Percentiles rank a stretch among this genome's conserved stretches.
Conservation (phyloP, 2,329 filamentous ascomycete species). For the Neocatenulostroma microsporum region DNA sequence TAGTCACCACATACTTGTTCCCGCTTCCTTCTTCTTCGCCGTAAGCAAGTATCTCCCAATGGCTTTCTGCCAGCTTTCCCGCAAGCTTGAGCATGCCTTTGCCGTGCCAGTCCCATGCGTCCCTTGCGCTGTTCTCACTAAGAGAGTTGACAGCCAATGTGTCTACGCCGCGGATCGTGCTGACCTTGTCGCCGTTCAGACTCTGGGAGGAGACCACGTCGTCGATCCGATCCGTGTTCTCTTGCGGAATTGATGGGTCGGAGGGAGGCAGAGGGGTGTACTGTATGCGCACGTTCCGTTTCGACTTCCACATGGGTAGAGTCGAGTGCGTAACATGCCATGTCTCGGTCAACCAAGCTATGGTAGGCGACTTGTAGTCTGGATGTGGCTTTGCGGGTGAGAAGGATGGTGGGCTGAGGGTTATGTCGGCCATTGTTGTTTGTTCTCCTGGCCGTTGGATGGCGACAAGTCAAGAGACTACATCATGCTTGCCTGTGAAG, state of each 20-base stretch:
- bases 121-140: conserved; percentile 24
- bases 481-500: no score
- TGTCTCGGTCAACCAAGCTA: conserved; percentile 56
- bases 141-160: conserved; percentile 32
- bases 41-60: conserved; percentile 78
- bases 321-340: conserved; percentile 72
- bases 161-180: conserved; percentile 60
- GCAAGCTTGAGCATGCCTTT: conserved; percentile 67
- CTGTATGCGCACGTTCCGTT: conserved; percentile 71
- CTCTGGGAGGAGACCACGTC: conserved; percentile 66
- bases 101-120: conserved; percentile 67
- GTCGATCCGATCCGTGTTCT: conserved; percentile 49
- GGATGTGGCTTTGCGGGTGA: conserved; percentile 19
- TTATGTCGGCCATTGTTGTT: conserved; percentile 18
- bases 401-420: conserved; percentile 26
- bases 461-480: no score
- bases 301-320: conserved; percentile 70
- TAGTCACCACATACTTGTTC: conserved; percentile 67
- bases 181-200: conserved; percentile 44
- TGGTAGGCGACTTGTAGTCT: conserved; percentile 40
- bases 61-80: conserved; percentile 58
- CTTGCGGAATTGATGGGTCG: conserved; percentile 24
- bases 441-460: no score
- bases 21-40: conserved; percentile 45
- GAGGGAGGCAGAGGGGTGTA: conserved; percentile 51